phyloP scores from a whole-genome alignment of 139 green algal species.

The Picochlorum sp. region DNA sequence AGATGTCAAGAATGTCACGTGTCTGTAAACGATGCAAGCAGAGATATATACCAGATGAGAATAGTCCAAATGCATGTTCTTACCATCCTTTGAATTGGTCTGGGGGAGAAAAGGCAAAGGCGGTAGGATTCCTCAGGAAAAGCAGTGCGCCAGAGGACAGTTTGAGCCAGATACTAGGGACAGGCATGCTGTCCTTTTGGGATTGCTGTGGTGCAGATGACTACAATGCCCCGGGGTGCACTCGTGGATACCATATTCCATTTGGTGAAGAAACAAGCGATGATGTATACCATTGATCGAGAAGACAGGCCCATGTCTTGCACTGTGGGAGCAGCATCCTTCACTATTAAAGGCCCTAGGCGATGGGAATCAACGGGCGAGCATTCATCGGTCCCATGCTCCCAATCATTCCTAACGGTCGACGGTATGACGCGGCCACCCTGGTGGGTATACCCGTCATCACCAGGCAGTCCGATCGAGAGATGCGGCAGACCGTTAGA shows the following conservation, averaged over 20 bases:
- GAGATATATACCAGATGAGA: conserved; percentile 34
- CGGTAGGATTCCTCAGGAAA: conserved; percentile 37
- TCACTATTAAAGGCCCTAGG: no score
- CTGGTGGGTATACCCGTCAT: no score
- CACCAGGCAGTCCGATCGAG: no score
- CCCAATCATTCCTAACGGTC: no score
- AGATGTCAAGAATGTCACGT: no score
- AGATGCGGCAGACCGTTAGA: neutral
- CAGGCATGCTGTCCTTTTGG: conserved; percentile 49
- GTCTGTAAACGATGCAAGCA: conserved; percentile 47
- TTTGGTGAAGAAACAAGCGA: conserved; percentile 22
- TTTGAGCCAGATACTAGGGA: conserved; percentile 35
- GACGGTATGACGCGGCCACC: no score
- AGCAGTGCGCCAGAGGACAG: conserved; percentile 40
- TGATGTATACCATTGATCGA: no score
- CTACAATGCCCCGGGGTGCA: conserved; percentile 40
- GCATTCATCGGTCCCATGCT: no score
- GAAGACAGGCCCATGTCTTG: no score
- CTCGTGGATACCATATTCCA: conserved; percentile 19
- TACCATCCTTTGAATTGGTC: conserved; percentile 50
- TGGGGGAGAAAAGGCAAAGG: conserved; percentile 48
- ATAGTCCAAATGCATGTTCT: conserved; percentile 26
- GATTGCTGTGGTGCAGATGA: conserved; percentile 54
- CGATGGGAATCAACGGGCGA: no score
- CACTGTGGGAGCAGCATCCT: no score